Evolutionary conservation across 164 flowering plant species (phyloP).

Genomic region (Tetrastigma voinierianum): DNA sequence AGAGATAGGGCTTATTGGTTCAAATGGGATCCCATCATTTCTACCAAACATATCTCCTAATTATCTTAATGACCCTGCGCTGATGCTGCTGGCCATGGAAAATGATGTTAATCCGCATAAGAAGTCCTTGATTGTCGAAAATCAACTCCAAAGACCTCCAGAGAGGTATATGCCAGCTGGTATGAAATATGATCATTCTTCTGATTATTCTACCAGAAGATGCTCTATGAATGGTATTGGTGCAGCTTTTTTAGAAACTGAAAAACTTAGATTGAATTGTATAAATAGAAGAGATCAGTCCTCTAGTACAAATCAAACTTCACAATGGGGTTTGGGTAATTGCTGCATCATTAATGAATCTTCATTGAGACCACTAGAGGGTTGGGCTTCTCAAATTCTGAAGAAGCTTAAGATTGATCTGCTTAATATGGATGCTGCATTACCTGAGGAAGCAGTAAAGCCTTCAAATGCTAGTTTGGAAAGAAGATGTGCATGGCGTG

Average conservation of each 20-base stretch:
- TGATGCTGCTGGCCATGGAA: slow-evolving; percentile 10
- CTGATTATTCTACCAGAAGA: slow-evolving; percentile 12
- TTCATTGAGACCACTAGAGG: slow-evolving; percentile 67
- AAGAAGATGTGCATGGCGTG: slow-evolving; percentile 81
- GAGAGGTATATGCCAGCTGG: slow-evolving; percentile 8
- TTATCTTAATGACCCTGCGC: slow-evolving; percentile 39
- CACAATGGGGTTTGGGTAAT: slow-evolving; percentile 24
- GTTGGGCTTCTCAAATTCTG: slow-evolving; percentile 54
- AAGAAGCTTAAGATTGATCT: slow-evolving; percentile 73
- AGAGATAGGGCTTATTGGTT: slow-evolving; percentile 78
- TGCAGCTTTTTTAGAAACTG: slow-evolving; percentile 13
- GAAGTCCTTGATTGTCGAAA: slow-evolving; percentile 9
- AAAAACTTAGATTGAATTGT: slow-evolving; percentile 11
- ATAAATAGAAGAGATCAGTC: slow-evolving; percentile 11
- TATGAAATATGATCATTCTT: slow-evolving; percentile 5
- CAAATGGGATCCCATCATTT: slow-evolving; percentile 66
- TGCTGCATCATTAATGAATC: slow-evolving; percentile 54
- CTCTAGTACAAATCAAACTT: slow-evolving; percentile 12
- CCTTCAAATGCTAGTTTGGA: slow-evolving; percentile 48
- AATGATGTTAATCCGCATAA: not conserved
- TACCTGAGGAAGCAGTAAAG: slow-evolving; percentile 71
- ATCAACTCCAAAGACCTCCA: not conserved
- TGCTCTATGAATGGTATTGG: slow-evolving; percentile 12
- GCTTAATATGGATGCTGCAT: slow-evolving; percentile 94
- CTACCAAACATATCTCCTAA: slow-evolving; percentile 43